Conservation (phyloP, 306 rosid species). For the Dryas alaskensis region DNA sequence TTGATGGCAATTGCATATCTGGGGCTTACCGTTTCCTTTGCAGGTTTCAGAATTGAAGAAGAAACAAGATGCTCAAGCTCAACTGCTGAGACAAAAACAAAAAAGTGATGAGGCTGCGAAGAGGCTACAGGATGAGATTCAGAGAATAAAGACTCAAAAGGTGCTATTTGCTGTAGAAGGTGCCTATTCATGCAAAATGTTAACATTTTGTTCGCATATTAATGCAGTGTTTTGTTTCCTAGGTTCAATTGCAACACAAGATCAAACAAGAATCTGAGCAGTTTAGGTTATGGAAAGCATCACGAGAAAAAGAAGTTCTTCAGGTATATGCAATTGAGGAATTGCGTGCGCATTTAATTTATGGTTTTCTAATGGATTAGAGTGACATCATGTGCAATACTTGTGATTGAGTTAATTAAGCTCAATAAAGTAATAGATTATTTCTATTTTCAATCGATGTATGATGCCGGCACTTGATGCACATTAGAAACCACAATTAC, state of each 20-base stretch:
- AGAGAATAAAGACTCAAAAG: slow-evolving; percentile 87
- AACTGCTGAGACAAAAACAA: slow-evolving; percentile 73
- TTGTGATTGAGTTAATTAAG: not conserved
- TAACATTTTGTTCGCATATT: not conserved
- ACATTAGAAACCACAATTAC: no score
- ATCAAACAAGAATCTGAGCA: slow-evolving; percentile 98
- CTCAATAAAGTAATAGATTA: not conserved
- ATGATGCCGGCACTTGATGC: not conserved
- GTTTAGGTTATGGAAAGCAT: slow-evolving; percentile 92
- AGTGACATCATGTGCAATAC: not conserved
- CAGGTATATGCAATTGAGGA: slow-evolving; percentile 54
- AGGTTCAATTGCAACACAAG: slow-evolving; percentile 97
- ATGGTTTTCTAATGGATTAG: not conserved
- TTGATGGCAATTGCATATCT: slow-evolving; percentile 14
- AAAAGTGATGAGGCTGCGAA: slow-evolving; percentile 87
- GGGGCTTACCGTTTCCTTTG: slow-evolving; percentile 36
- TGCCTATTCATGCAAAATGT: not conserved
- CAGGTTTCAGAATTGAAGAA: slow-evolving; percentile 83
- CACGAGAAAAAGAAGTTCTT: slow-evolving; percentile 92
- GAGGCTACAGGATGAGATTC: slow-evolving; percentile 87
- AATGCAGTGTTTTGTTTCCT: slow-evolving; percentile 17
- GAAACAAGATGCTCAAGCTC: slow-evolving; percentile 94
- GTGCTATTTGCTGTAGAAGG: slow-evolving; percentile 20
- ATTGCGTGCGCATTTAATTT: not conserved
- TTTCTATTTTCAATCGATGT: not conserved